These are phyloP conservation scores for Kodamaea kaohsiungensis DNA, from an alignment of 805 yeast species.

Conservation along the genomic window DNA sequence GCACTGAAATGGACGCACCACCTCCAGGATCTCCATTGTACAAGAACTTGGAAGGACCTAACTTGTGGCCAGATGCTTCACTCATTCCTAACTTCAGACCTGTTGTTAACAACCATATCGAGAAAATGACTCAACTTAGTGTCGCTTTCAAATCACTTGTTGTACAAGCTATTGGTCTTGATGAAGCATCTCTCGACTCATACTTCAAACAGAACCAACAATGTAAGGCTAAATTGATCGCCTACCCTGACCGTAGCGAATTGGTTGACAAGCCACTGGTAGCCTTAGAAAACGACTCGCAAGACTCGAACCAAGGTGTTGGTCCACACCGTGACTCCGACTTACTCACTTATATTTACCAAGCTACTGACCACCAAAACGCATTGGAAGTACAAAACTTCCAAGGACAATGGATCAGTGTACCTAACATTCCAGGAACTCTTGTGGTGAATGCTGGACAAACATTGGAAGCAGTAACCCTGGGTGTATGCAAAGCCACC, in stretches of 20 bases:
- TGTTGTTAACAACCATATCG: slow-evolving; percentile 43
- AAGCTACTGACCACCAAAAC: slow-evolving; percentile 49
- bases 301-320: slow-evolving; percentile 46
- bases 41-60: slow-evolving; percentile 57
- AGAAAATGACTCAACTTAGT: slow-evolving; percentile 46
- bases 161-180: slow-evolving; percentile 56
- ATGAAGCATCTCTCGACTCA: slow-evolving; percentile 42
- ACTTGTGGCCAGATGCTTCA: slow-evolving; percentile 49
- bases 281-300: slow-evolving; percentile 28
- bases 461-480: slow-evolving; percentile 59
- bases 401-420: slow-evolving; percentile 58
- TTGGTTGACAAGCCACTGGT: slow-evolving; percentile 22
- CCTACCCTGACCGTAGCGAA: slow-evolving; percentile 50
- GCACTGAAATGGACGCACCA: slow-evolving; percentile 51
- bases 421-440: slow-evolving; percentile 48
- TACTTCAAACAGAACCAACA: slow-evolving; percentile 56
- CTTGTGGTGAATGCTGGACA: slow-evolving; percentile 63
- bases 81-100: slow-evolving; percentile 46
- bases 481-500: slow-evolving; percentile 60
- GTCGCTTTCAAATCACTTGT: slow-evolving; percentile 46
- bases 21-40: slow-evolving; percentile 40
- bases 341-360: slow-evolving; percentile 58
- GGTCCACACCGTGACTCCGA: slow-evolving; percentile 73
- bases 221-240: slow-evolving; percentile 53
- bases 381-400: slow-evolving; percentile 58